phyloP scores from a whole-genome alignment of 306 rosid species.

The Alnus glutinosa region DNA sequence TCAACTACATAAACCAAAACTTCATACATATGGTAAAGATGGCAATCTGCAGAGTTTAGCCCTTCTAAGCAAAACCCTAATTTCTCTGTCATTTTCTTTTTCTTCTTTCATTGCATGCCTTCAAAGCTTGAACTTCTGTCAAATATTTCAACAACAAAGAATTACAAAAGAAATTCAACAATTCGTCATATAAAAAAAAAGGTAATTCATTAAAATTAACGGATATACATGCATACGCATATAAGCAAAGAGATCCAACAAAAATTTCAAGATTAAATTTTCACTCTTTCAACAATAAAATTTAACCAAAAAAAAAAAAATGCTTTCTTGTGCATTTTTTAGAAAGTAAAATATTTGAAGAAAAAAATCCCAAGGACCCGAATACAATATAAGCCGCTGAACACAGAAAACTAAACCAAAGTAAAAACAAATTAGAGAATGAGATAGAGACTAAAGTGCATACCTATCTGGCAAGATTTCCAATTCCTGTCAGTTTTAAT shows the following conservation, averaged over 20 bases:
- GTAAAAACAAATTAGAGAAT: not conserved
- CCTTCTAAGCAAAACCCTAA: conserved; percentile 25
- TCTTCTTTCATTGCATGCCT: conserved; percentile 64
- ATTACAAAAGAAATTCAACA: not conserved
- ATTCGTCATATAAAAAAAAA: too few species aligned
- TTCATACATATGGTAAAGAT: not conserved
- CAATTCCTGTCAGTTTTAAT: conserved; percentile 63
- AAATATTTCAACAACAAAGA: conserved; percentile 1
- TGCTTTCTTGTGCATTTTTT: too few species aligned
- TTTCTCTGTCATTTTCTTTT: conserved; percentile 31
- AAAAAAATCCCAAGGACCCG: not conserved
- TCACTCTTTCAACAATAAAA: not conserved
- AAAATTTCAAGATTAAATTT: not conserved
- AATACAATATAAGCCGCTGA: too few species aligned
- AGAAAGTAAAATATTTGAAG: not conserved
- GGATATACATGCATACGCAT: not conserved
- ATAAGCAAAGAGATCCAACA: too few species aligned
- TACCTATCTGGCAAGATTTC: conserved; percentile 80
- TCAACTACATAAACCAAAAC: not conserved
- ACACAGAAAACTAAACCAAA: too few species aligned
- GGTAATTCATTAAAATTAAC: not conserved
- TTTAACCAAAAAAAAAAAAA: too few species aligned
- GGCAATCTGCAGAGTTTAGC: not conserved
- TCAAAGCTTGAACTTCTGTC: conserved; percentile 78
- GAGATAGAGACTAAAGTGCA: not conserved